Evolutionary conservation across 2,329 filamentous ascomycete genomes (phyloP).

Genomic region (Diaporthe sp.): DNA sequence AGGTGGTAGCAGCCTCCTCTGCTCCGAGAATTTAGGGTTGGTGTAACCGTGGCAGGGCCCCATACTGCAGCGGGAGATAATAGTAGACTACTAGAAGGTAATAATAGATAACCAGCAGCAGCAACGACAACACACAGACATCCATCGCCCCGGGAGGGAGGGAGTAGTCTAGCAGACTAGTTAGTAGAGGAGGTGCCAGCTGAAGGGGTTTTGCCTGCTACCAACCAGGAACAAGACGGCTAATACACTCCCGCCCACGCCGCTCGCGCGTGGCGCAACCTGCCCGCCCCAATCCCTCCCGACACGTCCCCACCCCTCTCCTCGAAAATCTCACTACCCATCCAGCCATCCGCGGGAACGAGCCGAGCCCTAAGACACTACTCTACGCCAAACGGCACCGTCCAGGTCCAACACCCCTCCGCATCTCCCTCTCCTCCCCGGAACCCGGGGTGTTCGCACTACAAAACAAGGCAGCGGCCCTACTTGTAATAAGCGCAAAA

Average conservation of each 20-base stretch:
- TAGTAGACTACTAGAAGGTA: constrained; percentile 3
- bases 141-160: background rate
- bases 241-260: background rate
- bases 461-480: constrained; percentile 23
- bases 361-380: constrained; percentile 27
- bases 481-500: constrained; percentile 6
- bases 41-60: constrained; percentile 7
- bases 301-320: background rate
- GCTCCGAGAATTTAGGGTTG: background rate
- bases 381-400: constrained; percentile 15
- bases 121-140: constrained; percentile 13
- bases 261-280: constrained; percentile 19
- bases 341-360: constrained; percentile 19
- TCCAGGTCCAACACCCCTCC: constrained; percentile 1
- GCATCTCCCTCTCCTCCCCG: background rate
- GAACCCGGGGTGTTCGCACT: constrained; percentile 4
- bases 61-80: constrained; percentile 1
- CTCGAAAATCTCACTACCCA: background rate
- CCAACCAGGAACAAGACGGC: constrained; percentile 30
- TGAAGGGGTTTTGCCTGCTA: constrained; percentile 25
- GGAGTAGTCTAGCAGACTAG: background rate
- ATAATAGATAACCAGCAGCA: background rate
- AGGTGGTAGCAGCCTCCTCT: constrained; percentile 24
- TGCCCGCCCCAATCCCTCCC: background rate
- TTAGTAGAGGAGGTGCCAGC: background rate